Evolutionary conservation across 371 early-diverging fungal genomes (phyloP), one percentile per base, ranked within the genome.

Genomic region (Mucor irregularis): DNA sequence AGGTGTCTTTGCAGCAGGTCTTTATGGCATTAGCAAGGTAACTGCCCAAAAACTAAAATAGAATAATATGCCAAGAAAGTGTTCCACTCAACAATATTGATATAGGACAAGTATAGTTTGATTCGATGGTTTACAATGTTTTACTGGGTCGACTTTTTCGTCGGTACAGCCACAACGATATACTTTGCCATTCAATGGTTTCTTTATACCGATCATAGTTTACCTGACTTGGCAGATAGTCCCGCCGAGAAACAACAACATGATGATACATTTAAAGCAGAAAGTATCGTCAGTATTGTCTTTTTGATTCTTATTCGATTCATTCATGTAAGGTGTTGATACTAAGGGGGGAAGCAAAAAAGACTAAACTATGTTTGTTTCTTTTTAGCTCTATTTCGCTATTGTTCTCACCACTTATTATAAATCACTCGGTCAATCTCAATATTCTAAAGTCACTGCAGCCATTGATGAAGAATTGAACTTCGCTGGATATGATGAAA

Each of bases 151-250:
- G 80, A 79, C 42, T 68, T 70, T 9, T 2, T 68, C 10, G 28
- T 76, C 14, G 69, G 70, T 31, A 55, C 65, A 5, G 50, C 58
- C 14, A 65, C 69, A 1, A 74, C 76, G 2, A 48, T 69, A 7
- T 35, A 62, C 28, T 66, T 76, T 51, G 68, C 73, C 1, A 38
- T 74, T 4, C 61, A 64, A 34, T 79, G 80, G 80, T 79, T 70
- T 37, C 59, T 69, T 13, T 76, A 65, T 40, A 79, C 80, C 8
- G 80, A 79, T 49, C 80, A 76, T 38, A 69, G 70, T 53, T 46
- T 73, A 22, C 71, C 71, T 10, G 73, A 73, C 35, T 60, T 71
- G 16, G 70, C 65, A 11, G 46, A 66, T 26, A 60, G 71, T 24
- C 60, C 64, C 0, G 49, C 50, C 16, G 57, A 60, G 24, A 66